A percentile compares a stretch with the other conserved stretches of the same genome.
These are phyloP conservation scores for Dianthus caryophyllus DNA, from an alignment of 148 eudicot genomes.

Conservation along the genomic window DNA sequence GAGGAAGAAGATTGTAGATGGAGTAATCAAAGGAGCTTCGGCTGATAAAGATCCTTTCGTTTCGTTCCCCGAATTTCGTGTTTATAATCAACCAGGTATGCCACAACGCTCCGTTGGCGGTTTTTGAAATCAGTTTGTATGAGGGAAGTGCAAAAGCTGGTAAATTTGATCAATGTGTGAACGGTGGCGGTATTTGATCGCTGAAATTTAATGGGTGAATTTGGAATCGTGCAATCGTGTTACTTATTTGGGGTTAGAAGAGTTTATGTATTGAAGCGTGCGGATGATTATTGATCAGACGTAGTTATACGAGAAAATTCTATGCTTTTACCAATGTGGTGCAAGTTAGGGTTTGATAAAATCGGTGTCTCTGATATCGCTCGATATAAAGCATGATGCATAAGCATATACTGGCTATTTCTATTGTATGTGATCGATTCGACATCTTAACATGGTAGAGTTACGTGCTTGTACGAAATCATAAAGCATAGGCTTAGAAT, in stretches of 20 bases:
- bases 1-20: constrained; percentile 52
- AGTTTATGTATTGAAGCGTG: not conserved
- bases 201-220: not conserved
- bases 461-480: not conserved
- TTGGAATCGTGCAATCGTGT: no score
- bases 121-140: no score
- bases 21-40: constrained; percentile 51
- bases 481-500: not conserved
- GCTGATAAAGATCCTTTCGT: constrained; percentile 48
- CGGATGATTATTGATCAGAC: not conserved
- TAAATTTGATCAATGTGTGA: no score
- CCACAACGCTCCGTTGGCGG: not conserved
- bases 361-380: not conserved
- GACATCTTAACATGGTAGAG: not conserved
- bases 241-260: not conserved
- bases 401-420: not conserved
- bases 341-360: not conserved
- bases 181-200: not conserved
- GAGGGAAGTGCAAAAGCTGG: no score
- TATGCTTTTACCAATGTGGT: not conserved
- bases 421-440: not conserved
- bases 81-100: constrained; percentile 46
- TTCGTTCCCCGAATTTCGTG: constrained; percentile 45
- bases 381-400: not conserved
- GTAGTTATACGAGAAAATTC: not conserved